These are phyloP conservation scores for Solanum microdontum DNA, from an alignment of 257 asterid species.

Conservation along the genomic window DNA sequence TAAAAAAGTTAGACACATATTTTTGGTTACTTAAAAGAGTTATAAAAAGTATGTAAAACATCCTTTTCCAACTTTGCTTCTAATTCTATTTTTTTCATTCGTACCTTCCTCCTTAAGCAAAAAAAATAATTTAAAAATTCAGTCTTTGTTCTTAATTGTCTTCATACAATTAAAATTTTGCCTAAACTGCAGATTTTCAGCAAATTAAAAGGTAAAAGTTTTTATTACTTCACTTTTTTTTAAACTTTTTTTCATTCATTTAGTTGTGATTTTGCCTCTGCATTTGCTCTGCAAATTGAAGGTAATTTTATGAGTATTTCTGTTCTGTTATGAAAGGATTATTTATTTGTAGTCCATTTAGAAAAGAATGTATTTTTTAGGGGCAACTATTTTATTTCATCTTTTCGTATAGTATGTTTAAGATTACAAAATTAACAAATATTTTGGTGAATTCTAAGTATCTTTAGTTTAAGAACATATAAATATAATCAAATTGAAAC, in stretches of 20 bases:
- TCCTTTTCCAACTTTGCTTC: not conserved
- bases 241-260: not conserved
- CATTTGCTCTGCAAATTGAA: not conserved
- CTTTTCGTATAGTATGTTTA: too few species aligned
- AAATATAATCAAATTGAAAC: not conserved
- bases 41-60: not conserved
- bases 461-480: not conserved
- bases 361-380: not conserved
- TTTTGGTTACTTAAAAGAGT: not conserved
- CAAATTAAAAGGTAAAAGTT: not conserved
- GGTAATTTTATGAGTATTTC: not conserved
- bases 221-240: not conserved
- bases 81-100: not conserved
- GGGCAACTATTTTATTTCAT: not conserved
- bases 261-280: not conserved
- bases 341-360: not conserved
- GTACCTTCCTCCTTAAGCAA: not conserved
- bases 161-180: not conserved
- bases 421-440: not conserved
- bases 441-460: not conserved
- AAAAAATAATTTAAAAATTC: not conserved
- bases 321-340: not conserved
- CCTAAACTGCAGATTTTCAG: not conserved
- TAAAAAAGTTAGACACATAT: not conserved
- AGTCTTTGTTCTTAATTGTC: not conserved